Base-by-base conservation (phyloP, 31 red algal genomes). In the Bonnemaisonia californica region DNA sequence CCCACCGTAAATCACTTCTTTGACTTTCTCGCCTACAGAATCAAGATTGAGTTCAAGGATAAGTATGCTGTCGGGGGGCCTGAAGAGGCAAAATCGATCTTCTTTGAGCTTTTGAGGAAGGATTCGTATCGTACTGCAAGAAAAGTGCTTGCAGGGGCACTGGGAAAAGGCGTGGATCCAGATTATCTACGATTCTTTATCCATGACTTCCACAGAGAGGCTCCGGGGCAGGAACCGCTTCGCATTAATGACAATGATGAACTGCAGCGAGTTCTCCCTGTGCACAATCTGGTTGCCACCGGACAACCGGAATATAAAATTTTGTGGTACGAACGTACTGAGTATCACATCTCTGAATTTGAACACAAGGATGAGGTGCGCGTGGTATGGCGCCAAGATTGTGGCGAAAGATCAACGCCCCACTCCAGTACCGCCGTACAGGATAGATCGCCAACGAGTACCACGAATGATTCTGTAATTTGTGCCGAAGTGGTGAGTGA, bases 251-350 rank as follows among this genome's bases (percentile, higher is more conserved):
- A 82, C 35, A 76, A 80, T 59, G 82, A 86, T 35, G 51, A 69
- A 45, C 21, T 93, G 4, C 64, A 70, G 24, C 36, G 69, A 71
- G 54, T 87, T 16, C 4, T 93, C 21, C 90, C 90, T 4, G 36
- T 60, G 34, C 76, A 86, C 48, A 74, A 56, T 62, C 34, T 81
- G 37, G 56, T 81, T 2, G 41, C 75, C 24, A 29, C 69, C 0
- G 77, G 63, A 28, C 81, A 92, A 41, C 38, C 81, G 21, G 83
- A 93, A 21, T 64, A 85, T 68, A 73, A 74, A 19, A 81, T 88
- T 9, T 61, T 98, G 27, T 98, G 82, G 85, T 98, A 98, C 62
- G 96, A 98, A 41, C 42, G 81, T 4, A 95, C 85, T 21, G 89
- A 89, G 45, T 93, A 92, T 56, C 89, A 87, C 24, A 68, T 83